Conservation (phyloP, 2,329 filamentous ascomycete genomes). For the Eutypa lata region DNA sequence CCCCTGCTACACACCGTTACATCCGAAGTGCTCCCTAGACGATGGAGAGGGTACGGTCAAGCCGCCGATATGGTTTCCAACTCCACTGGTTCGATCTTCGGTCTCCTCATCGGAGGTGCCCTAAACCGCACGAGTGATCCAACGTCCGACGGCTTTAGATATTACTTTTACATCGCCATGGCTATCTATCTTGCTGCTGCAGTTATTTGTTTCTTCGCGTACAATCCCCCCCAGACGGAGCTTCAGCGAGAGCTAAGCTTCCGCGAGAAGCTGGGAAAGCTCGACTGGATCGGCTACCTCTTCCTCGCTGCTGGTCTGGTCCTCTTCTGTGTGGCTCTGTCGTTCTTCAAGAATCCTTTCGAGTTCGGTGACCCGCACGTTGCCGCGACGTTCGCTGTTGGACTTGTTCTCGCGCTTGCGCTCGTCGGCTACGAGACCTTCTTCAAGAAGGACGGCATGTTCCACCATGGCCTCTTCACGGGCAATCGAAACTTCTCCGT, state of each 20-base stretch:
- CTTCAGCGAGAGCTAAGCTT: slow-evolving; percentile 24
- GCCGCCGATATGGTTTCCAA: slow-evolving; percentile 29
- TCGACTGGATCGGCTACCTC: slow-evolving; percentile 38
- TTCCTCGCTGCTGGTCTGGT: slow-evolving; percentile 32
- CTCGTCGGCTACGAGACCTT: slow-evolving; percentile 32
- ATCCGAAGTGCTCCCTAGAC: slow-evolving; percentile 37
- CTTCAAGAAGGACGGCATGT: slow-evolving; percentile 37
- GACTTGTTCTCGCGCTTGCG: slow-evolving; percentile 22
- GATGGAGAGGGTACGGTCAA: slow-evolving; percentile 33
- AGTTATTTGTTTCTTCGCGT: slow-evolving; percentile 25
- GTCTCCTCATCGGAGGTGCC: slow-evolving; percentile 32
- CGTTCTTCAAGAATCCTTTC: slow-evolving; percentile 37
- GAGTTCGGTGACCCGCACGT: slow-evolving; percentile 34
- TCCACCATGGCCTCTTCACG: slow-evolving; percentile 37
- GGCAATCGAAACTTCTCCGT: slow-evolving; percentile 35
- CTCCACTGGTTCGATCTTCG: slow-evolving; percentile 27
- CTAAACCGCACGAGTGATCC: slow-evolving; percentile 28
- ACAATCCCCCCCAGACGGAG: slow-evolving; percentile 29
- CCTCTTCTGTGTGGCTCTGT: slow-evolving; percentile 36
- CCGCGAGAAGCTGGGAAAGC: slow-evolving; percentile 29
- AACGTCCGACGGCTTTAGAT: slow-evolving; percentile 28
- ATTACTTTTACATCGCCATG: slow-evolving; percentile 33
- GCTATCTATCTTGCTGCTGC: slow-evolving; percentile 25
- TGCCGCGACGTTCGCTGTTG: slow-evolving; percentile 32
- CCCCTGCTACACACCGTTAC: slow-evolving; percentile 36